phyloP scores from a whole-genome alignment of 2,329 filamentous ascomycete genomes.

The Xylariaceae sp. region DNA sequence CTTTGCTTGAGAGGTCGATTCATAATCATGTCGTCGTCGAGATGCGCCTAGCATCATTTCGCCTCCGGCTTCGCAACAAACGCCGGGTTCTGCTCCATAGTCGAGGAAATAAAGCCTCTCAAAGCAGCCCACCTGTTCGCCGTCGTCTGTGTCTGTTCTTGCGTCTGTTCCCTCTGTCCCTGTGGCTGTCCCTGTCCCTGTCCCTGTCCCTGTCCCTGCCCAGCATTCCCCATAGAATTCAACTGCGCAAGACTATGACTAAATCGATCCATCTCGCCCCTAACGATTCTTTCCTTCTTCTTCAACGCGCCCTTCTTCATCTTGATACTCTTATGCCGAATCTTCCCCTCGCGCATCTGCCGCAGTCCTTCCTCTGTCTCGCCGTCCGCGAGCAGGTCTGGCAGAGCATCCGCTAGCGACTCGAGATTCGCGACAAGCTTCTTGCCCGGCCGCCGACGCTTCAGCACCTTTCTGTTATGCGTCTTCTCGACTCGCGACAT shows the following conservation, averaged over 20 bases:
- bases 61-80: conserved; percentile 45
- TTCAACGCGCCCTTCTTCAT: conserved; percentile 74
- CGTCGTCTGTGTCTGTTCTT: conserved; percentile 33
- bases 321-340: conserved; percentile 69
- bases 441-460: conserved; percentile 63
- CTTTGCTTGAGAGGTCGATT: background rate
- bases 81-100: conserved; percentile 81
- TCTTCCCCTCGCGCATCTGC: conserved; percentile 50
- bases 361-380: conserved; percentile 40
- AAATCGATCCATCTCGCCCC: conserved; percentile 77
- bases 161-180: conserved; percentile 12
- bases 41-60: conserved; percentile 15
- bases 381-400: conserved; percentile 49
- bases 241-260: conserved; percentile 75
- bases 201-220: conserved; percentile 4
- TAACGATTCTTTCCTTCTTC: conserved; percentile 73
- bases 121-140: conserved; percentile 72
- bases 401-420: conserved; percentile 73
- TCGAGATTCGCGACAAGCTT: conserved; percentile 73
- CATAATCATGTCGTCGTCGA: background rate
- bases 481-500: conserved; percentile 67
- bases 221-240: conserved; percentile 35
- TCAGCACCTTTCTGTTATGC: conserved; percentile 44
- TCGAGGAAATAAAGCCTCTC: conserved; percentile 75
- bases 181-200: conserved; percentile 6